Conservation (phyloP, 2,329 filamentous ascomycete genomes). For the Clarireedia hainanense region DNA sequence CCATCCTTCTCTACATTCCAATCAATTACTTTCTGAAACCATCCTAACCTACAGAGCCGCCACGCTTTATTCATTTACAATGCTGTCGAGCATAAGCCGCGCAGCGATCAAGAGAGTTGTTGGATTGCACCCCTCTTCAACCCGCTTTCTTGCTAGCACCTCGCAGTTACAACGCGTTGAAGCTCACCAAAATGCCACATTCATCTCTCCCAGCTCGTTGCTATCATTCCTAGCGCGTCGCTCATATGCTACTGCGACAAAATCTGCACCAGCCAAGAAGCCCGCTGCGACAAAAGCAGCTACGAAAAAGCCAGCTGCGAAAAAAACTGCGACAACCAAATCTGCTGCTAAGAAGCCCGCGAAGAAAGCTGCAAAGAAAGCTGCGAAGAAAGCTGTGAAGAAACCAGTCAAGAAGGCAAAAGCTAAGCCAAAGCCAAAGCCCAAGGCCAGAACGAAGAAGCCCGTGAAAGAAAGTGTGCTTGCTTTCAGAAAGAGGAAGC, state of each 20-base stretch:
- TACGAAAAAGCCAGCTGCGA: slow-evolving; percentile 7
- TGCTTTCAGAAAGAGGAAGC: background rate
- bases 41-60: background rate
- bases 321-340: background rate
- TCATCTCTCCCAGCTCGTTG: slow-evolving; percentile 11
- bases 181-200: slow-evolving; percentile 11
- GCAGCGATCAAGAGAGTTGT: slow-evolving; percentile 24
- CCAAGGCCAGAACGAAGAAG: background rate
- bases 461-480: slow-evolving; percentile 3
- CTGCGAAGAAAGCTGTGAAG: slow-evolving; percentile 10
- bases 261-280: slow-evolving; percentile 13
- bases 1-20: slow-evolving; percentile 1
- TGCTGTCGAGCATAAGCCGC: slow-evolving; percentile 29
- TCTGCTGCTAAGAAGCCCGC: background rate
- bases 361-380: slow-evolving; percentile 12
- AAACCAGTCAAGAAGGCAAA: slow-evolving; percentile 10
- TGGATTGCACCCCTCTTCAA: slow-evolving; percentile 21
- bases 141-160: slow-evolving; percentile 18
- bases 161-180: slow-evolving; percentile 23
- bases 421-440: slow-evolving; percentile 18
- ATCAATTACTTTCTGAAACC: background rate
- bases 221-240: slow-evolving; percentile 8
- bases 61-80: slow-evolving; percentile 11
- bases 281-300: slow-evolving; percentile 15
- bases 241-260: slow-evolving; percentile 22